A percentile compares a stretch with the other conserved stretches of the same genome.
Evolutionary conservation across 495 filamentous ascomycete species (phyloP).

Genomic region (Xylaria telfairii): DNA sequence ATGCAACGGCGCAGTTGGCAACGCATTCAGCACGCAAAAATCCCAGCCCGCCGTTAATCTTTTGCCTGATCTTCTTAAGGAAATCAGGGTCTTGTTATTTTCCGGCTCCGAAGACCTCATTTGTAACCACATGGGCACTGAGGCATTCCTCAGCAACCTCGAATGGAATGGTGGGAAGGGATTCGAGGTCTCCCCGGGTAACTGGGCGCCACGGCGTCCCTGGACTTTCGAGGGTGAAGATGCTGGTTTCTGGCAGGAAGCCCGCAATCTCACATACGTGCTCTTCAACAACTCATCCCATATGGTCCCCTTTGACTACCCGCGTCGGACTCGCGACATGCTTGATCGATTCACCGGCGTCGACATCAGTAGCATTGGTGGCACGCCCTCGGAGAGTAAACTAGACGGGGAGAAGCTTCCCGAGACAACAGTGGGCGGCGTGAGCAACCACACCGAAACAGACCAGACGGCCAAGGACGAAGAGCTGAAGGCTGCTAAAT

Average conservation of each 20-base stretch:
- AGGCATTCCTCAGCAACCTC: constrained; percentile 89
- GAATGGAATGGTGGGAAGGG: constrained; percentile 89
- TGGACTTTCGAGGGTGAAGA: constrained; percentile 94
- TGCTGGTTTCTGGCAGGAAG: constrained; percentile 91
- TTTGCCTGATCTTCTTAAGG: constrained; percentile 76
- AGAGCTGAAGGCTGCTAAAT: constrained; percentile 83
- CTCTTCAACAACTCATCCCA: constrained; percentile 94
- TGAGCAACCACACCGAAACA: constrained; percentile 75
- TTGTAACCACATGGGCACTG: constrained; percentile 96
- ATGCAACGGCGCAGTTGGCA: constrained; percentile 78
- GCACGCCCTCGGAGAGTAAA: constrained; percentile 78
- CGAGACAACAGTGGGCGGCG: constrained; percentile 83
- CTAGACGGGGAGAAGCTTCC: constrained; percentile 91
- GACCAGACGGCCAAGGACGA: constrained; percentile 72
- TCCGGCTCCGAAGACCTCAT: constrained; percentile 94
- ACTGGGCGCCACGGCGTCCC: constrained; percentile 86
- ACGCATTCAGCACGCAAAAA: constrained; percentile 68
- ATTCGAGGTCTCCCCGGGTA: constrained; percentile 87
- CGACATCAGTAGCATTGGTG: constrained; percentile 90
- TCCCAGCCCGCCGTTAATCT: constrained; percentile 75
- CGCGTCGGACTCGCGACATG: constrained; percentile 91
- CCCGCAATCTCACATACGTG: constrained; percentile 93
- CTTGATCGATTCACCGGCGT: constrained; percentile 94
- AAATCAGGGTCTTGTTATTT: constrained; percentile 83
- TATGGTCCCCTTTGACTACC: constrained; percentile 96